A percentile compares a stretch with the other conserved stretches of the same genome.
phyloP scores from a whole-genome alignment of 306 rosid species.

The Geum urbanum region DNA sequence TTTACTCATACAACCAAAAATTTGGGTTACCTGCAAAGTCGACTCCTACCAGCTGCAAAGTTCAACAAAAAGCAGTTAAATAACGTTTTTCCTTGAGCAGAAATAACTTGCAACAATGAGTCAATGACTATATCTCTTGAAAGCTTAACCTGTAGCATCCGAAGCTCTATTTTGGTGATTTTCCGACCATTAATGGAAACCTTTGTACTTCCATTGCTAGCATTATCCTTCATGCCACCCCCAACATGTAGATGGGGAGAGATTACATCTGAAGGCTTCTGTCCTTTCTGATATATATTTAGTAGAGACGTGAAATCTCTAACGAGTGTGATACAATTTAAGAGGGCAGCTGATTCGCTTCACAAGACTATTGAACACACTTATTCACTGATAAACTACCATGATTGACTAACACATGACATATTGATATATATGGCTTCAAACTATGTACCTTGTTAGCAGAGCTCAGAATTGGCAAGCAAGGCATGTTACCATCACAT shows the following conservation, averaged over 20 bases:
- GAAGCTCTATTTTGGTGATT: conserved; percentile 82
- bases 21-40: conserved; percentile 94
- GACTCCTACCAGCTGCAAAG: conserved; percentile 88
- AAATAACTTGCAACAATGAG: not conserved
- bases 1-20: conserved; percentile 94
- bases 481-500: not conserved
- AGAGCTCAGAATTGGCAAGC: not conserved
- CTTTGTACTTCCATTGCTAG: conserved; percentile 86
- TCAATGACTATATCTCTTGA: conserved; percentile 7
- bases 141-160: conserved; percentile 82
- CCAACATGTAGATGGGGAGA: conserved; percentile 86
- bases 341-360: conserved; percentile 85
- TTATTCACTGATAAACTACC: not conserved
- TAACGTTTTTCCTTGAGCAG: conserved; percentile 10
- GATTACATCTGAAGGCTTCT: conserved; percentile 79
- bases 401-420: not conserved
- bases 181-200: conserved; percentile 89
- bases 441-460: not conserved
- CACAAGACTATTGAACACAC: conserved; percentile 40
- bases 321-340: conserved; percentile 26
- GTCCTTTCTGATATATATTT: conserved; percentile 65
- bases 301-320: too few species aligned
- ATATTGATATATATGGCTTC: not conserved
- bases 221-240: conserved; percentile 64
- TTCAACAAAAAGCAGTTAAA: conserved; percentile 7